Conservation (phyloP, 2,329 filamentous ascomycete genomes). For the Trichophyton schoenleinii region DNA sequence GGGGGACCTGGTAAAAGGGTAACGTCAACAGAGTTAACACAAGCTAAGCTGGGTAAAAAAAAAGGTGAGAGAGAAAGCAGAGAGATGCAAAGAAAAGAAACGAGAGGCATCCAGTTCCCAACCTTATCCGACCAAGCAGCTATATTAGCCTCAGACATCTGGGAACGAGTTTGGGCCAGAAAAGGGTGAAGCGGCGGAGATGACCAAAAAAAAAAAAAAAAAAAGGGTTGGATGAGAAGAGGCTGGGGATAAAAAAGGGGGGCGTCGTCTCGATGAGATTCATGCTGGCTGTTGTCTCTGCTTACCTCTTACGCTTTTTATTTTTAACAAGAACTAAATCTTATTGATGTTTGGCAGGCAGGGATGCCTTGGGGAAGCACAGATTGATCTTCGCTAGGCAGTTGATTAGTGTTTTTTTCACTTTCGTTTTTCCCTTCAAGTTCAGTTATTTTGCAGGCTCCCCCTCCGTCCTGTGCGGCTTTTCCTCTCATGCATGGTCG, state of each 20-base stretch:
- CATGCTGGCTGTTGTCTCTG: neutral
- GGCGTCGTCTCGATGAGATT: neutral
- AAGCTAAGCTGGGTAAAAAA: neutral
- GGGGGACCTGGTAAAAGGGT: neutral
- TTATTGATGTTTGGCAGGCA: neutral
- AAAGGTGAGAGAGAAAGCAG: neutral
- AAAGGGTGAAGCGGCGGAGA: neutral
- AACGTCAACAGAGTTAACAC: neutral
- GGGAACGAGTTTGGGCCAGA: neutral
- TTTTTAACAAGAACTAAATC: neutral
- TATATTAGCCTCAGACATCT: slow-evolving; percentile 1
- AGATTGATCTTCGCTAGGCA: neutral
- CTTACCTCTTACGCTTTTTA: neutral
- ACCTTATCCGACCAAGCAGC: neutral
- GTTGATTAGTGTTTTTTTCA: neutral
- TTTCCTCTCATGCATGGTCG: neutral
- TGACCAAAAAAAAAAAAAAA: neutral
- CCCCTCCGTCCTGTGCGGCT: neutral
- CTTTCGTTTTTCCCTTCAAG: neutral
- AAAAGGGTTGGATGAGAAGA: neutral
- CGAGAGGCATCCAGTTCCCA: neutral
- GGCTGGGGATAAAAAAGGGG: neutral
- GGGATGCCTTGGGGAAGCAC: neutral
- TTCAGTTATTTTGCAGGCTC: neutral
- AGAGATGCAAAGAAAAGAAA: neutral